phyloP scores from a whole-genome alignment of 2,329 filamentous ascomycete genomes.

The Trichoderma sp. region DNA sequence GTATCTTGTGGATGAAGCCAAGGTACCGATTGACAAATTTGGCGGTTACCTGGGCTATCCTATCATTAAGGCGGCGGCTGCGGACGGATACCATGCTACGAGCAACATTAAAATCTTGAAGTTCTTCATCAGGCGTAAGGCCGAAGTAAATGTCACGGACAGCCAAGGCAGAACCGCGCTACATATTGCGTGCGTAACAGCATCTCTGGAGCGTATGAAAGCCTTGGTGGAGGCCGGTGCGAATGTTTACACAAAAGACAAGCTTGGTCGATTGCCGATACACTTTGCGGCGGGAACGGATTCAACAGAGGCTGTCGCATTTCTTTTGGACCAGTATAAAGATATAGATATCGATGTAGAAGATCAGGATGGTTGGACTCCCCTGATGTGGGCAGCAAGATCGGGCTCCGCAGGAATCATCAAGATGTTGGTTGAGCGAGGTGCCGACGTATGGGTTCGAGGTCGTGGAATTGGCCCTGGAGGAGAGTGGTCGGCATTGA shows the following conservation, averaged over 20 bases:
- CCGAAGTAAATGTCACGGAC: background rate
- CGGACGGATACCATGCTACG: background rate
- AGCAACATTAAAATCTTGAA: background rate
- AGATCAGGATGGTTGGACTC: background rate
- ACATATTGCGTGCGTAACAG: background rate
- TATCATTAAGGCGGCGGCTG: background rate
- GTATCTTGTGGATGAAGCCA: background rate
- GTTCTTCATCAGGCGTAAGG: background rate
- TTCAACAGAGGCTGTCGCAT: background rate
- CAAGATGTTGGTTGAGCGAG: background rate
- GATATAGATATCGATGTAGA: background rate
- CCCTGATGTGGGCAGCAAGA: background rate
- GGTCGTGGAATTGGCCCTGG: background rate
- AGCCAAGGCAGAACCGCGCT: background rate
- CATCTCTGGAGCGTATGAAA: background rate
- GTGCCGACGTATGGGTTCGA: background rate
- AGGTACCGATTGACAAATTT: background rate
- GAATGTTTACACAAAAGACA: background rate
- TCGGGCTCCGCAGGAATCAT: background rate
- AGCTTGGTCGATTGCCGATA: background rate
- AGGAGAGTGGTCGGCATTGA: background rate
- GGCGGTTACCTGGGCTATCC: background rate
- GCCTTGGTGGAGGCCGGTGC: background rate
- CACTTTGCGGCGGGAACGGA: background rate
- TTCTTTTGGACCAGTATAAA: background rate